phyloP scores from a whole-genome alignment of 768 basidiomycete species.

The Zangia roseola region DNA sequence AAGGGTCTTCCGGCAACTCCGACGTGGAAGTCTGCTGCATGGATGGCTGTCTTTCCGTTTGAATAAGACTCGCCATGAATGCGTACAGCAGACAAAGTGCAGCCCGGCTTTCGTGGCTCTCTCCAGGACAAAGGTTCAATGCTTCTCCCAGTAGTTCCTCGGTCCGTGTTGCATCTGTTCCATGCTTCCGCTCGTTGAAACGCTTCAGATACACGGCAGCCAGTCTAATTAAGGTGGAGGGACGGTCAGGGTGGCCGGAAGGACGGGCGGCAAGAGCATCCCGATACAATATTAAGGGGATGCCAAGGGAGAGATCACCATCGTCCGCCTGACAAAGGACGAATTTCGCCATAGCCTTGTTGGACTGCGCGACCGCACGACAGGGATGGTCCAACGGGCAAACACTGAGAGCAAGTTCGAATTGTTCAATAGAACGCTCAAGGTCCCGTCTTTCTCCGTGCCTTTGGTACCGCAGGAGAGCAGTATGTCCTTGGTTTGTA shows the following conservation, averaged over 20 bases:
- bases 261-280: slow-evolving; percentile 1
- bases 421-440: background rate
- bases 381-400: slow-evolving; percentile 6
- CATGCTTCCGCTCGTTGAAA: background rate
- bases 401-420: slow-evolving; percentile 1
- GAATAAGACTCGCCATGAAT: background rate
- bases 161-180: background rate
- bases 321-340: background rate
- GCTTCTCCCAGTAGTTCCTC: background rate
- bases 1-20: background rate
- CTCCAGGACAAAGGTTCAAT: background rate
- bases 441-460: background rate
- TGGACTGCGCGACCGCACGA: slow-evolving; percentile 5
- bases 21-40: background rate
- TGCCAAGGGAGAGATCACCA: background rate
- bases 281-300: background rate
- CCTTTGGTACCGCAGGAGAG: background rate
- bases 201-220: background rate
- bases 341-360: slow-evolving; percentile 1
- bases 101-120: background rate
- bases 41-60: background rate
- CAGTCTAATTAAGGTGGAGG: slow-evolving; percentile 1
- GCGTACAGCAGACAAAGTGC: background rate
- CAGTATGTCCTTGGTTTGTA: background rate
- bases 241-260: background rate